phyloP scores from a whole-genome alignment of 768 basidiomycete species.

The Tylopilus intermedius region DNA sequence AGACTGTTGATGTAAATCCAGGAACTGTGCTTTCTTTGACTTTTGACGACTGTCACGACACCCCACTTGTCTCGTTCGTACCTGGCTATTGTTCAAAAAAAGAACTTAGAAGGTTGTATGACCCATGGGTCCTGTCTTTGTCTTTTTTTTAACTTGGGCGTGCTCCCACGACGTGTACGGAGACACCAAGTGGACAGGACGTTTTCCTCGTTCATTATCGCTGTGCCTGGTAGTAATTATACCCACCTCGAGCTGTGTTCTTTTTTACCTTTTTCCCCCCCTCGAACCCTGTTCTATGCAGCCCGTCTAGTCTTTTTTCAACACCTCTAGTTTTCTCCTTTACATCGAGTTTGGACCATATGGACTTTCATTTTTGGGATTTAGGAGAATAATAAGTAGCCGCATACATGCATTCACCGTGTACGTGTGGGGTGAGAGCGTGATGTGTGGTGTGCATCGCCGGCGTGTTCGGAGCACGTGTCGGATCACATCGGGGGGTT shows the following conservation, averaged over 20 bases:
- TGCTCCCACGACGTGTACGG: not conserved
- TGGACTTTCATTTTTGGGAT: no score
- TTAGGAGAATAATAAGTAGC: no score
- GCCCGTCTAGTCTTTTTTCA: not conserved
- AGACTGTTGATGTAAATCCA: slow-evolving; percentile 18
- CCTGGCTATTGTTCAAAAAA: no score
- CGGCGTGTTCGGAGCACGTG: no score
- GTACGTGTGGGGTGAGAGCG: no score
- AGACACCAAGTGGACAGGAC: not conserved
- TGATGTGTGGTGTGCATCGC: no score
- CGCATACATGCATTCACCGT: no score
- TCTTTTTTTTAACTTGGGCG: not conserved
- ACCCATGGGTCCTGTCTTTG: no score
- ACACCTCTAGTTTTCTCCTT: no score
- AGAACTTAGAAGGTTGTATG: no score
- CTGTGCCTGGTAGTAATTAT: not conserved
- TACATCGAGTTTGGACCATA: no score
- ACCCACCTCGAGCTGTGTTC: not conserved
- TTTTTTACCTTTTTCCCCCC: not conserved
- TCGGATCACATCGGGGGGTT: no score
- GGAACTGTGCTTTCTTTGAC: not conserved
- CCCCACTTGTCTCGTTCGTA: not conserved
- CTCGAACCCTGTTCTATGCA: not conserved
- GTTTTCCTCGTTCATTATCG: not conserved
- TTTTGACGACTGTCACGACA: not conserved